Base-by-base conservation (phyloP, 345 rosid species). In the Nasturtium officinale region DNA sequence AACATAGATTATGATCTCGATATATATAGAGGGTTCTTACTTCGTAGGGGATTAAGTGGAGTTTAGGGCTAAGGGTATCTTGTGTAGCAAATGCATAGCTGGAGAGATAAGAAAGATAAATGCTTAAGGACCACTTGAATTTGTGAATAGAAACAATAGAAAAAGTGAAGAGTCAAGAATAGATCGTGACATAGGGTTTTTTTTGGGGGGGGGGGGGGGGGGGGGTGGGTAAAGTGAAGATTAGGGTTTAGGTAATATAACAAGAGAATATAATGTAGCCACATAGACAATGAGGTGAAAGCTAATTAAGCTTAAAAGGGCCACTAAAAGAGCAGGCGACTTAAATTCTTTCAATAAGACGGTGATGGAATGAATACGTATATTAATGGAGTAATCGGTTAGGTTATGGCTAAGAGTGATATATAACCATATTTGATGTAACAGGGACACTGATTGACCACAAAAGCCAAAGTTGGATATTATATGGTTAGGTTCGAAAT, bases 401-500 rank as follows among this genome's bases (percentile, higher is more conserved):
- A 29, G 66, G 20, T 38, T 67, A 48, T 58, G 15, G 66, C 47
- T 74, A 57, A 38, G 43, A 50, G 54, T 59, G 45, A 75, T 66
- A 57, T 56, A 59, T 74, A 65, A 74, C 72, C 78, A 47, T 33
- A 67, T 29, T 26, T 67, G 71, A 65, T 59, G 65, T 56, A 33
- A 65, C 40, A 8, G 47, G 48, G 66, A 50, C 42, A 33, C 25
- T 65, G 20, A 32, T 37, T 15, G 4, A 33, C 57, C 9, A 8
- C 5, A 21, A 73, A 56, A 7, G 65, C 45, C 29, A 56, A 35
- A 6, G 30, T 57, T 21, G 1, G 28, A 25, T 35, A 6, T 48
- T n/a, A 3, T n/a, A n/a, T n/a, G 9, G 2, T 43, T 43, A 38
- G 43, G 43, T 10, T 35, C 43, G 15, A 38, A 38, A 38, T 10